Evolutionary conservation across 768 basidiomycete genomes (phyloP), one percentile per base, ranked within the genome.

Genomic region (Sarcomyxa edulis): DNA sequence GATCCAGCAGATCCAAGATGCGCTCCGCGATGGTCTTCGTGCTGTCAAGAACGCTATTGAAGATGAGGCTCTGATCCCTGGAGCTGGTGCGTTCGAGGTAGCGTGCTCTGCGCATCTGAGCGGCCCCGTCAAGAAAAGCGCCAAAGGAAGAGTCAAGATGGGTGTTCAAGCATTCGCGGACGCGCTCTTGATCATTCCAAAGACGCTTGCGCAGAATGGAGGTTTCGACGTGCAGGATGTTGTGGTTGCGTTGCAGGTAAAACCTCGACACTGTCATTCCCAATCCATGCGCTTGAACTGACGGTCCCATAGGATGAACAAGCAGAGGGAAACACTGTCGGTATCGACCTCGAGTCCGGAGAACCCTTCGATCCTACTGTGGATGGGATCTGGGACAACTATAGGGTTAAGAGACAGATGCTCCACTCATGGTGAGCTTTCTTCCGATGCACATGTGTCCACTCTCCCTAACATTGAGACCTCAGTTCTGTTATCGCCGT

Each of bases 381-480:
- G 5, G 87, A 93, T 55, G 96, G 96, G 25, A 82, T 99, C 19
- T 99, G 94, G 94, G 96, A 99, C 59, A 98, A 97, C 65, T 98
- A 96, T 58, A 74, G 96, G 48, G 96, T 99, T 44, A 99, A 99
- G 71, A 73, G 95, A 44, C 96, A 99, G 58, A 96, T 99, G 92
- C 65, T 99, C 32, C 94, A 97, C 56, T 95, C 92, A 54, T 90
- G 89, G 92, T 93, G 50, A 56, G 81, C 19, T 27, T 32, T 26
- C 30, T 32, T 9, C 15, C 6, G 14, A 24, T 18, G 15, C 4
- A 12, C 18, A 16, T 16, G n/a, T 35, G n/a, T 39, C 45, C 42
- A 46, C 54, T 51, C 37, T 48, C 46, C 43, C 58, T 56, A 47
- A 56, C 47, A 33, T 43, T 34, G 46, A 36, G 48, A 39, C 36